phyloP scores from a whole-genome alignment of 2,329 filamentous ascomycete genomes.

The Arachnopeziza araneosa region DNA sequence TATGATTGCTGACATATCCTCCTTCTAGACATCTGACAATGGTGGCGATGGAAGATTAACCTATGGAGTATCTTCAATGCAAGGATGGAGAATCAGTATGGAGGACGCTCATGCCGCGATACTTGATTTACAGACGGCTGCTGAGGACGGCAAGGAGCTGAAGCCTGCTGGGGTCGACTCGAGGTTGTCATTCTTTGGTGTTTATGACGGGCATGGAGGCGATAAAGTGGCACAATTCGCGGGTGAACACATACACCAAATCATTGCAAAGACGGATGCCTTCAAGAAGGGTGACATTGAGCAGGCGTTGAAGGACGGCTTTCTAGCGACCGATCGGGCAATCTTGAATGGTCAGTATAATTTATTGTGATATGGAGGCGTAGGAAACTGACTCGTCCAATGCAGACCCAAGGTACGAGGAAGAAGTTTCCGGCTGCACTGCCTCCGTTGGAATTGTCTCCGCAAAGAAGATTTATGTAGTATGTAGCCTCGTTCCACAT shows the following conservation, averaged over 20 bases:
- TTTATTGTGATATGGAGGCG: not conserved
- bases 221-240: conserved; percentile 94
- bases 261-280: conserved; percentile 88
- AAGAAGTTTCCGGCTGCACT: conserved; percentile 97
- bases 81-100: conserved; percentile 99
- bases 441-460: conserved; percentile 87
- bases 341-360: conserved; percentile 77
- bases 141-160: conserved; percentile 45
- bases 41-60: conserved; percentile 90
- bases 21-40: conserved; percentile 69
- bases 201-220: conserved; percentile 96
- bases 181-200: conserved; percentile 90
- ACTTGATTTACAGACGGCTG: conserved; percentile 67
- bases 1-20: conserved; percentile 12
- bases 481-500: conserved; percentile 47
- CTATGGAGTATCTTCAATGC: conserved; percentile 97
- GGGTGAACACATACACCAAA: conserved; percentile 88
- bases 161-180: conserved; percentile 57
- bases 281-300: conserved; percentile 90
- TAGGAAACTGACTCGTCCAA: conserved; percentile 22
- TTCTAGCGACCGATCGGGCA: conserved; percentile 90
- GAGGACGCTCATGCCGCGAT: conserved; percentile 91
- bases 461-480: conserved; percentile 88
- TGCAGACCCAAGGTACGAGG: conserved; percentile 93
- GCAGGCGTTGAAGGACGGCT: conserved; percentile 94